Evolutionary conservation across 441 rosid genomes (phyloP).

Genomic region (Metrosideros polymorpha): DNA sequence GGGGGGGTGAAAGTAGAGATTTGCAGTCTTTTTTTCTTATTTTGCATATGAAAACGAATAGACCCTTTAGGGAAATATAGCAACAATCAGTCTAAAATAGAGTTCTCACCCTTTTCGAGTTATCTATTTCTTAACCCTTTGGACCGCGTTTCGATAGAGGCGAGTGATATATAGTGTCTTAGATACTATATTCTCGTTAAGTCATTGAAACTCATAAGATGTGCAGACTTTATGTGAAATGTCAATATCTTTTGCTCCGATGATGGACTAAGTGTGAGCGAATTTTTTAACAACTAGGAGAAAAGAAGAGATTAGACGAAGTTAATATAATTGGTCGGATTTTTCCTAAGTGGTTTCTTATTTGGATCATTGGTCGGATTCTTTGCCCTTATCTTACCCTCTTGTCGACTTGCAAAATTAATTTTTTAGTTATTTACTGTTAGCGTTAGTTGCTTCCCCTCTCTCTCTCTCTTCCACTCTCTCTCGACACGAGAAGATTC

Average conservation of each 20-base stretch:
- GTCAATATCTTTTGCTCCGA: not conserved
- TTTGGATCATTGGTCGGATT: not conserved
- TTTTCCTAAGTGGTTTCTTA: no score
- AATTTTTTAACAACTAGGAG: not conserved
- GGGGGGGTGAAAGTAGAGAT: not conserved
- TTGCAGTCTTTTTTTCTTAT: not conserved
- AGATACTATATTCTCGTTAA: accelerated
- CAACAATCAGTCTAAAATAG: accelerated
- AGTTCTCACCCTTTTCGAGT: not conserved
- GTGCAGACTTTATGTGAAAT: accelerated
- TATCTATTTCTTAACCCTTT: not conserved
- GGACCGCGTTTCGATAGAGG: accelerated
- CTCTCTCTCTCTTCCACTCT: not conserved
- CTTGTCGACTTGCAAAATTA: no score
- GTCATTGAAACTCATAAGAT: not conserved
- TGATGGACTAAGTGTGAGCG: accelerated
- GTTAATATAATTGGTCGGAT: not conserved
- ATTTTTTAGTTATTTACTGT: no score
- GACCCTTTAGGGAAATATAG: not conserved
- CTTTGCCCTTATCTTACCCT: not conserved
- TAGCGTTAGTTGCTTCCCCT: not conserved
- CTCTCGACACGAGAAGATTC: not conserved
- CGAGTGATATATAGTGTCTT: not conserved
- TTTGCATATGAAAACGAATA: not conserved
- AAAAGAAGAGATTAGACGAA: no score